Percentiles rank a stretch among this genome's conserved stretches.
Conservation (phyloP, 2,329 filamentous ascomycete genomes). For the Dendryphion nanum region DNA sequence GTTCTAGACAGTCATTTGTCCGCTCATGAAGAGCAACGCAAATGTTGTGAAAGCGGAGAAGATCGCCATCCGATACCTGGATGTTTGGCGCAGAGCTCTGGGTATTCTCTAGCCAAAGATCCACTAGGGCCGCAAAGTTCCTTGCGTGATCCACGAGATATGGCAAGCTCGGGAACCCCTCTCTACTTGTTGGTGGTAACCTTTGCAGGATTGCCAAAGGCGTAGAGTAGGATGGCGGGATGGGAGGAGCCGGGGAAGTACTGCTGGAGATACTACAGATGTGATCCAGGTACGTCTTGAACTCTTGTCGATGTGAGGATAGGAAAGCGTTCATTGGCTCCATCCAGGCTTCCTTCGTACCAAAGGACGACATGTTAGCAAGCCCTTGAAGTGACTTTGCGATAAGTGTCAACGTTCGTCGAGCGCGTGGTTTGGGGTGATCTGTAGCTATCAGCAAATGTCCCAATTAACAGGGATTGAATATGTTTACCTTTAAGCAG, state of each 20-base stretch:
- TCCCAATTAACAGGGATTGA: neutral
- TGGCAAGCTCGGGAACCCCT: slow-evolving; percentile 90
- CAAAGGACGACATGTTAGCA: slow-evolving; percentile 87
- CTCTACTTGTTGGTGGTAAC: slow-evolving; percentile 74
- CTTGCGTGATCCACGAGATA: slow-evolving; percentile 88
- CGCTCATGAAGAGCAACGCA: slow-evolving; percentile 48
- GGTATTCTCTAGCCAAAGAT: slow-evolving; percentile 69
- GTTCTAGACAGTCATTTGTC: slow-evolving; percentile 51
- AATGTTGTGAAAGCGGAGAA: slow-evolving; percentile 50
- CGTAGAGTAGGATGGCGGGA: slow-evolving; percentile 86
- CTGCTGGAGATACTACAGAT: slow-evolving; percentile 81
- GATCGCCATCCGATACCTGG: slow-evolving; percentile 43
- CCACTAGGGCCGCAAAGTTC: slow-evolving; percentile 79
- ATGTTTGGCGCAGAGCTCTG: slow-evolving; percentile 37
- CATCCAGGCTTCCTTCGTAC: slow-evolving; percentile 98
- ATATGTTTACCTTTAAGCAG: slow-evolving; percentile 63
- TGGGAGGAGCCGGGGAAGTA: slow-evolving; percentile 52
- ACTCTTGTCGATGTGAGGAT: slow-evolving; percentile 68
- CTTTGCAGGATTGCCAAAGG: slow-evolving; percentile 86
- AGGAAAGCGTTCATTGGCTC: slow-evolving; percentile 95
- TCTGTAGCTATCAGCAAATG: slow-evolving; percentile 55
- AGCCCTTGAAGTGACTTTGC: slow-evolving; percentile 90
- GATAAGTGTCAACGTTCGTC: slow-evolving; percentile 86
- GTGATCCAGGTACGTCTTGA: slow-evolving; percentile 83
- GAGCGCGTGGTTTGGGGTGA: slow-evolving; percentile 77